These are phyloP conservation scores for Clonostachys sp. DNA, from an alignment of 2,329 filamentous ascomycete genomes.

Conservation along the genomic window DNA sequence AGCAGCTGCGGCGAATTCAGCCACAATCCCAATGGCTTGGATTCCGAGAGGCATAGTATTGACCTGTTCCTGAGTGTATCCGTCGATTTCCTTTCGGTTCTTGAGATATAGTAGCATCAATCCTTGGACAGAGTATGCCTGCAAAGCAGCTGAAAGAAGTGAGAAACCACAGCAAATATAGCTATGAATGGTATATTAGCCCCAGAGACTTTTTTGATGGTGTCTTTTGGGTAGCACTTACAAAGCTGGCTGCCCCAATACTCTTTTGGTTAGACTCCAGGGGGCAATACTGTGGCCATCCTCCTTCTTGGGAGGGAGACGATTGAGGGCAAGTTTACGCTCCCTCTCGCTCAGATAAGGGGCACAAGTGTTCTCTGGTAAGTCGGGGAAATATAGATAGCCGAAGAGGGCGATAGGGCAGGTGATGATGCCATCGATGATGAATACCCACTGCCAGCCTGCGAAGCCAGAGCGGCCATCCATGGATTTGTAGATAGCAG, in stretches of 20 bases:
- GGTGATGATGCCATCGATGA: slow-evolving; percentile 47
- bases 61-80: slow-evolving; percentile 12
- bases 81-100: slow-evolving; percentile 1
- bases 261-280: slow-evolving; percentile 15
- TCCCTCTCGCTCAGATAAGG: slow-evolving; percentile 24
- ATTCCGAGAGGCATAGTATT: slow-evolving; percentile 16
- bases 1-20: slow-evolving; percentile 11
- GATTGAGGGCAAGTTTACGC: slow-evolving; percentile 16
- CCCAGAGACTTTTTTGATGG: neutral
- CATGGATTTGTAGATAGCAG: slow-evolving; percentile 23
- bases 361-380: slow-evolving; percentile 30
- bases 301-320: slow-evolving; percentile 19
- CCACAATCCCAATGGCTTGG: slow-evolving; percentile 14
- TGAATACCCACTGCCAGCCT: slow-evolving; percentile 45
- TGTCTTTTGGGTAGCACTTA: slow-evolving; percentile 3
- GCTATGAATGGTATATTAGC: neutral
- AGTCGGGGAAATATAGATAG: slow-evolving; percentile 42
- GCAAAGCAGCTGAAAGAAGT: slow-evolving; percentile 8
- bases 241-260: slow-evolving; percentile 16
- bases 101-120: slow-evolving; percentile 16
- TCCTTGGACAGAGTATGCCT: slow-evolving; percentile 12
- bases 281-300: slow-evolving; percentile 26
- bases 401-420: slow-evolving; percentile 47
- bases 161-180: slow-evolving; percentile 31
- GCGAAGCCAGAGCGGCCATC: slow-evolving; percentile 35